Percentiles rank a stretch among this genome's conserved stretches.
phyloP scores from a whole-genome alignment of 345 rosid genomes.

The Camelina hispida region DNA sequence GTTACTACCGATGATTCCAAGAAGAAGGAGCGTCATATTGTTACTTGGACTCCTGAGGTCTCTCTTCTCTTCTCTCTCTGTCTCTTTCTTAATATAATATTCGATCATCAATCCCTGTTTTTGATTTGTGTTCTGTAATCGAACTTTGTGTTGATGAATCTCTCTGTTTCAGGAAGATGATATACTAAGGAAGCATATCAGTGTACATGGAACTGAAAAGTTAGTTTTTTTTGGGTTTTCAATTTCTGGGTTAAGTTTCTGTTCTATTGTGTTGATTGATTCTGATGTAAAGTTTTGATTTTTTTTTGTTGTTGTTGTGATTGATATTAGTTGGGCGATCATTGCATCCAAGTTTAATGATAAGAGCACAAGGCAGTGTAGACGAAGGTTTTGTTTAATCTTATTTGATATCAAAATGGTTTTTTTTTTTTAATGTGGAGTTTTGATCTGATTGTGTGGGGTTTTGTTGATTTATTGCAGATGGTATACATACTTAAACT shows the following conservation, averaged over 20 bases:
- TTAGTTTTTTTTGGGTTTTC: slow-evolving; percentile 41
- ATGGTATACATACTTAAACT: slow-evolving; percentile 95
- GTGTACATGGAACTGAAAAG: slow-evolving; percentile 88
- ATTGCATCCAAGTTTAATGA: slow-evolving; percentile 92
- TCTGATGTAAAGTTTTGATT: slow-evolving; percentile 19
- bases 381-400: slow-evolving; percentile 70
- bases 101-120: slow-evolving; percentile 38
- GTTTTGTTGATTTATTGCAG: slow-evolving; percentile 44
- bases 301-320: slow-evolving; percentile 17
- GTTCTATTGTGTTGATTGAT: slow-evolving; percentile 29
- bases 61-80: not conserved
- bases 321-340: slow-evolving; percentile 76
- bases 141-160: not conserved
- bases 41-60: slow-evolving; percentile 82
- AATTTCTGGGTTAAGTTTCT: not conserved
- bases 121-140: slow-evolving; percentile 11
- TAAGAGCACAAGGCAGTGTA: slow-evolving; percentile 96
- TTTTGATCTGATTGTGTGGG: slow-evolving; percentile 37
- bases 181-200: slow-evolving; percentile 81
- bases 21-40: slow-evolving; percentile 93
- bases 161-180: slow-evolving; percentile 79
- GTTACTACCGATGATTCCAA: slow-evolving; percentile 62
- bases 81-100: not conserved
- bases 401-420: not conserved
- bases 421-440: not conserved